These are phyloP conservation scores for Beauveria pseudobassiana DNA, from an alignment of 2,329 filamentous ascomycete species.

Conservation along the genomic window DNA sequence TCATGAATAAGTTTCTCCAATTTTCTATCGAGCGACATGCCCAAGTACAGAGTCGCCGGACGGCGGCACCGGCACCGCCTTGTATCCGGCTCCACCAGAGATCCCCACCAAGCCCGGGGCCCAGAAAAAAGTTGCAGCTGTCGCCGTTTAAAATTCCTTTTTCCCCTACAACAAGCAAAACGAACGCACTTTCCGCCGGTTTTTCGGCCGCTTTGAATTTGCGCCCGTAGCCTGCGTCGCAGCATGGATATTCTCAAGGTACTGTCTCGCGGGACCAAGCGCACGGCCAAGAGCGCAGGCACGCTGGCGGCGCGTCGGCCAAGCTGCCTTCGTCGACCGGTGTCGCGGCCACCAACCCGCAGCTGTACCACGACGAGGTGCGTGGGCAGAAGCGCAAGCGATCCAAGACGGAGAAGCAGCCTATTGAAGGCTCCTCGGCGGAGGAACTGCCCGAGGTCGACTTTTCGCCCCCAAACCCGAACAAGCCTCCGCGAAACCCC, in stretches of 20 bases:
- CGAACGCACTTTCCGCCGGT: not conserved
- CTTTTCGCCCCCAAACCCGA: constrained; percentile 49
- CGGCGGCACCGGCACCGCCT: too few relatives aligned
- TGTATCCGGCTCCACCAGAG: too few relatives aligned
- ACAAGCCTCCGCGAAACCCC: constrained; percentile 15
- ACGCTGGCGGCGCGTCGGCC: constrained; percentile 23
- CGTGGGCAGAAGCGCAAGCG: constrained; percentile 50
- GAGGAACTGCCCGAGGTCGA: constrained; percentile 44
- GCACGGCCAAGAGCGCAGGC: constrained; percentile 30
- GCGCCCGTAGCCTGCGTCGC: not conserved
- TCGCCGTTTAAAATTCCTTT: not conserved
- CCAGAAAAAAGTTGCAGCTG: constrained; percentile 10
- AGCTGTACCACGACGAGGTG: constrained; percentile 57
- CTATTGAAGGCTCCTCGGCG: constrained; percentile 19
- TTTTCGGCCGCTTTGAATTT: not conserved
- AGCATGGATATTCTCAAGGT: constrained; percentile 67
- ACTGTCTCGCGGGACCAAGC: constrained; percentile 62
- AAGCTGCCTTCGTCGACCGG: constrained; percentile 51
- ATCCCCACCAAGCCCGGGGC: not conserved
- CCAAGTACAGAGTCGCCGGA: too few relatives aligned
- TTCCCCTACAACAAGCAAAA: not conserved
- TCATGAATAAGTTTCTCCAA: too few relatives aligned
- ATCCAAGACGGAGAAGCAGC: constrained; percentile 23
- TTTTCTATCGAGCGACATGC: too few relatives aligned
- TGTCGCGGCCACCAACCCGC: constrained; percentile 57